Percentiles rank a stretch among this genome's conserved stretches.
These are phyloP conservation scores for Haematococcus sp. DNA, from an alignment of 139 green algal species.

Conservation along the genomic window DNA sequence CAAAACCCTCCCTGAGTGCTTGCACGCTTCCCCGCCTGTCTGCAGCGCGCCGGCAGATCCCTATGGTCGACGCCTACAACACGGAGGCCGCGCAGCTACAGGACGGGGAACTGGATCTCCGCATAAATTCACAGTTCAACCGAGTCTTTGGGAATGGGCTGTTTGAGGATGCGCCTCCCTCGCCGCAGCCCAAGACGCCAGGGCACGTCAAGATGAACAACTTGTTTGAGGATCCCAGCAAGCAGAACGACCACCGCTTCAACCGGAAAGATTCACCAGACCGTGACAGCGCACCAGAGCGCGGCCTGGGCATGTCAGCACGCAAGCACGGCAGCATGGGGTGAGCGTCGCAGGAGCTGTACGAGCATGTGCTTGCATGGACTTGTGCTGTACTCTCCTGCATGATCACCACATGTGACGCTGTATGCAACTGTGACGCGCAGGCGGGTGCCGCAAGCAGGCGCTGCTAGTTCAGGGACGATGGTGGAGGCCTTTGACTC, in stretches of 20 bases:
- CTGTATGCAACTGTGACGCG: too few species aligned
- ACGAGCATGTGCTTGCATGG: too few species aligned
- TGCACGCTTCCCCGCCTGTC: background rate
- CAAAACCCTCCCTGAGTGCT: too few species aligned
- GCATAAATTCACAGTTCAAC: background rate
- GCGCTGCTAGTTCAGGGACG: too few species aligned
- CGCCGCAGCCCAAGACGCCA: background rate
- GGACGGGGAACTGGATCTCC: constrained; percentile 5
- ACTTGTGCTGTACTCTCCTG: too few species aligned
- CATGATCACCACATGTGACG: too few species aligned
- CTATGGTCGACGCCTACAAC: constrained; percentile 3
- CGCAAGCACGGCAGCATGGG: too few species aligned
- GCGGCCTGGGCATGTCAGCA: background rate
- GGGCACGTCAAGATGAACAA: background rate
- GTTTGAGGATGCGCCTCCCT: background rate
- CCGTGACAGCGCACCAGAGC: background rate
- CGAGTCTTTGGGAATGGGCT: constrained; percentile 9
- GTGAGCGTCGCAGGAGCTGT: too few species aligned
- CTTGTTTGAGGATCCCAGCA: background rate
- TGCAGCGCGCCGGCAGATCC: background rate
- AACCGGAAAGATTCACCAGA: background rate
- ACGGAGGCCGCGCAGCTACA: constrained; percentile 4
- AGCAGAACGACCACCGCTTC: too few species aligned
- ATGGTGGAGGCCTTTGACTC: too few species aligned
- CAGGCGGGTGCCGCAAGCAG: too few species aligned